Evolutionary conservation across 805 yeast species (phyloP).

Genomic region (Candida vaughaniae): DNA sequence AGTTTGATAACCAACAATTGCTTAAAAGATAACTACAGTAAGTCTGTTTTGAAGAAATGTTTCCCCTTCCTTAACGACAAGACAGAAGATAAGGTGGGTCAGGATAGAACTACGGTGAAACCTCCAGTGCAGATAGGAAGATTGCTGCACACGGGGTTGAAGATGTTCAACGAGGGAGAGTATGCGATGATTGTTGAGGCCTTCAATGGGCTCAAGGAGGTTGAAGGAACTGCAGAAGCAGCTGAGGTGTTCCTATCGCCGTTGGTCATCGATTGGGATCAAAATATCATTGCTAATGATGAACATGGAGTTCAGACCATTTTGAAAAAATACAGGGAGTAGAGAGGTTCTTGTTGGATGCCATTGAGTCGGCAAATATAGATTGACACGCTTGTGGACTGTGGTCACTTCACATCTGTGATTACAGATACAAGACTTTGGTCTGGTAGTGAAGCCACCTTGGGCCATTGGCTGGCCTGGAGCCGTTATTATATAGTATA

Average conservation of each 20-base stretch:
- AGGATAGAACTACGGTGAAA: conserved; percentile 17
- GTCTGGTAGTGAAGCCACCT: too few relatives aligned
- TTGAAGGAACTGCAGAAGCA: conserved; percentile 11
- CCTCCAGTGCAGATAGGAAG: conserved; percentile 15
- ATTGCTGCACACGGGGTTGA: conserved; percentile 24
- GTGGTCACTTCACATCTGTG: too few relatives aligned
- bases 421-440: too few relatives aligned
- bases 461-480: too few relatives aligned
- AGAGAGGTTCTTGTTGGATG: background rate
- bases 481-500: too few relatives aligned
- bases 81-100: conserved; percentile 12
- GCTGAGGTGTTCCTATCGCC: conserved; percentile 41
- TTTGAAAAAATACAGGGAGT: conserved; percentile 25
- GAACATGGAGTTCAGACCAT: conserved; percentile 28
- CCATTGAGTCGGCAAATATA: too few relatives aligned
- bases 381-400: too few relatives aligned
- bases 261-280: conserved; percentile 48
- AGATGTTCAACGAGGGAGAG: conserved; percentile 36
- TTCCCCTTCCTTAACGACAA: conserved; percentile 39
- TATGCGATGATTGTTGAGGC: conserved; percentile 39
- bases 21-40: conserved; percentile 23
- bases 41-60: conserved; percentile 25
- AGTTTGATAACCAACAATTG: conserved; percentile 26
- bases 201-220: conserved; percentile 25
- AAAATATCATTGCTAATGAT: conserved; percentile 39